A percentile compares a stretch with the other conserved stretches of the same genome.
phyloP scores from a whole-genome alignment of 2,329 filamentous ascomycete species.

The Cordyceps cateniannulata region DNA sequence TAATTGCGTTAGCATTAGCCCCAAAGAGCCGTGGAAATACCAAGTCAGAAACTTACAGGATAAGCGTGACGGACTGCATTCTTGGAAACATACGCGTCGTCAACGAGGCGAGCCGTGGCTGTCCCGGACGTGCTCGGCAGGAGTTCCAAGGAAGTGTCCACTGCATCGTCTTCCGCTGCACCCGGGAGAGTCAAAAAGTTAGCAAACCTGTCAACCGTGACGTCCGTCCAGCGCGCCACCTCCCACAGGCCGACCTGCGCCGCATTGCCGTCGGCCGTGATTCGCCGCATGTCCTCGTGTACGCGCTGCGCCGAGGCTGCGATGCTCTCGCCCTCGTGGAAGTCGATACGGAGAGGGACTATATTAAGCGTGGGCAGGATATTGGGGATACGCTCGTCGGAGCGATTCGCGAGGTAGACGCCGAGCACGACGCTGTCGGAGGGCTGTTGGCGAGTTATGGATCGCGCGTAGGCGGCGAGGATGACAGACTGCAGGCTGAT shows the following conservation, averaged over 20 bases:
- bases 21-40: too few species aligned
- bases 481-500: constrained; percentile 54
- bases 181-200: constrained; percentile 65
- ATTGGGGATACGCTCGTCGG: constrained; percentile 38
- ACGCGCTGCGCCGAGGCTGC: constrained; percentile 51
- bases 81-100: constrained; percentile 13
- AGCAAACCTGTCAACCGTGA: constrained; percentile 65
- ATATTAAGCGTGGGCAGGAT: constrained; percentile 72
- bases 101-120: not conserved
- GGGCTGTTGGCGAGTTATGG: not conserved
- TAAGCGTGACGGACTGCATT: constrained; percentile 20
- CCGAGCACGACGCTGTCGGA: constrained; percentile 54
- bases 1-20: not conserved
- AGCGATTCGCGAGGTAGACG: constrained; percentile 76
- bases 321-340: constrained; percentile 28
- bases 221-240: constrained; percentile 67
- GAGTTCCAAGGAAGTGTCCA: not conserved
- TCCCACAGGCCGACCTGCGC: constrained; percentile 62
- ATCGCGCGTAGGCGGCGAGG: constrained; percentile 39
- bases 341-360: constrained; percentile 58
- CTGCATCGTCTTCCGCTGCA: not conserved
- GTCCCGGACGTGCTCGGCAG: not conserved
- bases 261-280: constrained; percentile 47
- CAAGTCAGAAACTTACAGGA: constrained; percentile 20
- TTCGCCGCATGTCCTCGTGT: constrained; percentile 59